These are phyloP conservation scores for Prunus yedoensis DNA, from an alignment of 331 rosid species.

Conservation along the genomic window DNA sequence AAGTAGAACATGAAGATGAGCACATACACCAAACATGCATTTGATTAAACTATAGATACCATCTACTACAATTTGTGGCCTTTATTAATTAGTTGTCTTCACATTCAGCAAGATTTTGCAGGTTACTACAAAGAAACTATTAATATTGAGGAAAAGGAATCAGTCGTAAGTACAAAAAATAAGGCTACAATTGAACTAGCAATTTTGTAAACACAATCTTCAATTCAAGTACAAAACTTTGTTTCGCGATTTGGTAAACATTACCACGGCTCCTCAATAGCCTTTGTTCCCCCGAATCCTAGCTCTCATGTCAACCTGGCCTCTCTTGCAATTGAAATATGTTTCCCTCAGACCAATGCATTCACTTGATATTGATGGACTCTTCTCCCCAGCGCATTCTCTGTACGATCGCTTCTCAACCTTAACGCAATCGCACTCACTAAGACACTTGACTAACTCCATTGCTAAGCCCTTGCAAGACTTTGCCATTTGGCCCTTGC, in stretches of 20 bases:
- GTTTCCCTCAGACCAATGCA: constrained; percentile 95
- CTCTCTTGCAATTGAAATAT: constrained; percentile 96
- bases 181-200: not conserved
- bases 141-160: not conserved
- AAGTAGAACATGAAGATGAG: not conserved
- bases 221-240: not conserved
- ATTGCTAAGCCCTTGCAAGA: constrained; percentile 90
- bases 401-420: constrained; percentile 66
- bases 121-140: not conserved
- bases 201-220: not conserved
- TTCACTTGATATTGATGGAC: constrained; percentile 78
- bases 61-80: not conserved
- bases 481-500: constrained; percentile 60
- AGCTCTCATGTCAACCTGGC: constrained; percentile 96
- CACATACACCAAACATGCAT: not conserved
- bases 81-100: not conserved
- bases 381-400: constrained; percentile 89
- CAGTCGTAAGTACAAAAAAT: not conserved
- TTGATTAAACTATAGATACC: not conserved
- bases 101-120: not conserved
- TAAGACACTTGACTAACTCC: constrained; percentile 85
- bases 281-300: constrained; percentile 94
- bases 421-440: constrained; percentile 89
- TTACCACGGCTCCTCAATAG: constrained; percentile 40
- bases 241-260: constrained; percentile 15